Conservation (phyloP, 176 grass and related monocot genomes). For the Musa troglodytarum region DNA sequence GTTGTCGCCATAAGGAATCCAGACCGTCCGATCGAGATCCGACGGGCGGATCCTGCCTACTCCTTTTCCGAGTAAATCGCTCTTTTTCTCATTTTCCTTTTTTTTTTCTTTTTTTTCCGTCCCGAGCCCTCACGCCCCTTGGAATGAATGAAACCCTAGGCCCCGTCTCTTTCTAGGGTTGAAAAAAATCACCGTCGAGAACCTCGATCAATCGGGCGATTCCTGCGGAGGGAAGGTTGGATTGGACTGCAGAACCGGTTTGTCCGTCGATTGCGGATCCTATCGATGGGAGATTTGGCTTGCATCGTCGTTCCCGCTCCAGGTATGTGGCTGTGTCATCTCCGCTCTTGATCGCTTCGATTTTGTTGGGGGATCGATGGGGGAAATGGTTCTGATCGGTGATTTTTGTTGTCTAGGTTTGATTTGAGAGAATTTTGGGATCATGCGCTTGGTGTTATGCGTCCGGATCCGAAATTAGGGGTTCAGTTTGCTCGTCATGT, state of each 20-base stretch:
- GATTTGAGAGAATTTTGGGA: conserved; percentile 28
- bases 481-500: conserved; percentile 22
- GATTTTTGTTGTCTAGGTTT: conserved; percentile 17
- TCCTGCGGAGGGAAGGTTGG: conserved; percentile 18
- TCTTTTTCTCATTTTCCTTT: conserved; percentile 6
- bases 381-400: conserved; percentile 19
- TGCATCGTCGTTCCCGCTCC: neutral
- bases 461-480: conserved; percentile 34
- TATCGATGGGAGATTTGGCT: conserved; percentile 28
- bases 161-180: conserved; percentile 19
- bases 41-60: neutral
- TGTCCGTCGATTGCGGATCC: conserved; percentile 13
- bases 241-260: conserved; percentile 18
- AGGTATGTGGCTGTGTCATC: conserved; percentile 21
- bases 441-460: conserved; percentile 35
- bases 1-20: neutral
- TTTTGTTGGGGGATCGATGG: conserved; percentile 9
- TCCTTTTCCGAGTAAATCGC: conserved; percentile 8
- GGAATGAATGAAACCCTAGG: conserved; percentile 34
- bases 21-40: conserved; percentile 27
- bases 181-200: conserved; percentile 18
- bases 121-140: conserved; percentile 41
- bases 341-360: conserved; percentile 13
- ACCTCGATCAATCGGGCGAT: conserved; percentile 22
- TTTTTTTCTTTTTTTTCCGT: conserved; percentile 12